Percentiles rank a stretch among this genome's conserved stretches.
These are phyloP conservation scores for Saposhnikovia divaricata DNA, from an alignment of 129 eudicot species.

Conservation along the genomic window DNA sequence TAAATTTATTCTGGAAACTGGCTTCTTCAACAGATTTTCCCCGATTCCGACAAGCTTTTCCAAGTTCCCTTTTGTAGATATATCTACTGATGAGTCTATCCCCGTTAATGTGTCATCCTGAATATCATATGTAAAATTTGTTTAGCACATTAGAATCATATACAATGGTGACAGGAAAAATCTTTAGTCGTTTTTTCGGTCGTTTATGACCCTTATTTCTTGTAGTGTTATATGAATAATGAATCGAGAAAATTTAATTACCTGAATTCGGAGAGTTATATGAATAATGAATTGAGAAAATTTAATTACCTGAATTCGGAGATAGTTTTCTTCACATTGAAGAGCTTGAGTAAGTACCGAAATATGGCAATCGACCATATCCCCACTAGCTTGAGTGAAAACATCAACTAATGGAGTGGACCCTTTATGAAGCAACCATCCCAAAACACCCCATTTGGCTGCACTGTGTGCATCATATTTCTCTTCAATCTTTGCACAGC, in stretches of 20 bases:
- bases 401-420: no score
- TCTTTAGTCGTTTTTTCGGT: no score
- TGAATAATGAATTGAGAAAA: no score
- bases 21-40: conserved; percentile 35
- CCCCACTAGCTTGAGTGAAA: no score
- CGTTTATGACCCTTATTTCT: no score
- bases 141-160: background rate
- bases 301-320: conserved; percentile 48
- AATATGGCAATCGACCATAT: conserved; percentile 37
- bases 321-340: conserved; percentile 31
- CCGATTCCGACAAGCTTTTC: conserved; percentile 40
- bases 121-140: background rate
- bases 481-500: conserved; percentile 27
- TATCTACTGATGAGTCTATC: conserved; percentile 34
- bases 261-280: conserved; percentile 50
- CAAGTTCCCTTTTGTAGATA: conserved; percentile 39
- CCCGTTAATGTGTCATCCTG: conserved; percentile 52
- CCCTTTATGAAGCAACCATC: no score
- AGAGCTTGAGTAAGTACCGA: conserved; percentile 40
- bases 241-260: conserved; percentile 1
- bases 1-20: conserved; percentile 38
- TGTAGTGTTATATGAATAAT: no score
- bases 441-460: no score
- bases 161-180: no score
- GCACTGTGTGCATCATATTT: conserved; percentile 10